These are phyloP conservation scores for Vigna reflexopilosa DNA, from an alignment of 306 rosid genomes.

Conservation along the genomic window DNA sequence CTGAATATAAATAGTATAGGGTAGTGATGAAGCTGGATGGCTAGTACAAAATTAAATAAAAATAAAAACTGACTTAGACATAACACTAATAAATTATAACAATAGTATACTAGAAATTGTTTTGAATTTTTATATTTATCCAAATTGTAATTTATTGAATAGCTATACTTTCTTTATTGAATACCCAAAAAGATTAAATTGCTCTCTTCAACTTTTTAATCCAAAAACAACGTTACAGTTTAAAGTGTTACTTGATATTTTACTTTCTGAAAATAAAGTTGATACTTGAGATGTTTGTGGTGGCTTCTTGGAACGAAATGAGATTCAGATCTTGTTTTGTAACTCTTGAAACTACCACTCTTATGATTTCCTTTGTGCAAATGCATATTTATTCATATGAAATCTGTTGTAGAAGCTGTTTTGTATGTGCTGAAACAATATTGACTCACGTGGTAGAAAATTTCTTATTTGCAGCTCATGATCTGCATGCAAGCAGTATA, in stretches of 20 bases:
- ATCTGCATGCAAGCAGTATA: conserved; percentile 51
- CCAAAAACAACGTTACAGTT: not conserved
- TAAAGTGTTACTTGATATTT: conserved; percentile 7
- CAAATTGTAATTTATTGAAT: not conserved
- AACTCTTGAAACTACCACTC: not conserved
- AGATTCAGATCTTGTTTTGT: not conserved
- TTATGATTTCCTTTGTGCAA: not conserved
- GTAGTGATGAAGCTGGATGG: too few relatives aligned
- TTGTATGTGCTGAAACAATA: conserved; percentile 21
- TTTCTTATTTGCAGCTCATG: conserved; percentile 71
- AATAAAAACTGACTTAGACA: too few relatives aligned
- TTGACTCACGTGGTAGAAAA: conserved; percentile 3
- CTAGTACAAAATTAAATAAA: too few relatives aligned
- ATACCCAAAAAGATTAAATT: not conserved
- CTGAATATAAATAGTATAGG: too few relatives aligned
- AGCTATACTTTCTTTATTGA: not conserved
- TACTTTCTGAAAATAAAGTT: not conserved
- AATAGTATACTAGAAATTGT: not conserved
- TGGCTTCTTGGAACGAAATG: not conserved
- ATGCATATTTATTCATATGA: conserved; percentile 14
- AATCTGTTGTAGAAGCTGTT: conserved; percentile 1
- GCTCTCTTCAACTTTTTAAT: not conserved
- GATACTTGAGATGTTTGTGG: not conserved
- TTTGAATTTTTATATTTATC: not conserved
- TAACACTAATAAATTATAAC: too few relatives aligned